Evolutionary conservation across 2,329 filamentous ascomycete genomes (phyloP).

Genomic region (Blastomyces parvus): DNA sequence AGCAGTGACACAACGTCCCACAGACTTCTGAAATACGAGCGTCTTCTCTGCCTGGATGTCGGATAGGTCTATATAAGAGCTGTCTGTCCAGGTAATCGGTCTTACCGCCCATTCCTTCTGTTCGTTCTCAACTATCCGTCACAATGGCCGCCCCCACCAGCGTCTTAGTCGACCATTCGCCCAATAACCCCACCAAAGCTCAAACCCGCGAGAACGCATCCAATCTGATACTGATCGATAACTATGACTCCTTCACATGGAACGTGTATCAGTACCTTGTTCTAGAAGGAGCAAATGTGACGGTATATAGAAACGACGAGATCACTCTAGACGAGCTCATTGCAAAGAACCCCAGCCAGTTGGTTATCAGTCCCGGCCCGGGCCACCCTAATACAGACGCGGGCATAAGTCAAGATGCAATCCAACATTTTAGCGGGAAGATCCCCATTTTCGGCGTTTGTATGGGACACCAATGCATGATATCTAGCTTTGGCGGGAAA

Average conservation of each 20-base stretch:
- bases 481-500: constrained; percentile 81
- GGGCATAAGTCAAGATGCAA: constrained; percentile 85
- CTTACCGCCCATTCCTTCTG: background rate
- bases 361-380: constrained; percentile 90
- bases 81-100: background rate
- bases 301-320: constrained; percentile 86
- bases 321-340: constrained; percentile 77
- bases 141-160: constrained; percentile 19
- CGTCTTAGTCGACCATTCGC: constrained; percentile 68
- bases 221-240: constrained; percentile 93
- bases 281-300: constrained; percentile 86
- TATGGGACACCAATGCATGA: constrained; percentile 99
- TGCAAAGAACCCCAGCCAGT: constrained; percentile 74
- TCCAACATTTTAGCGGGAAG: constrained; percentile 84
- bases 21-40: background rate
- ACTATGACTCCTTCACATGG: constrained; percentile 99
- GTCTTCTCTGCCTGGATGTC: background rate
- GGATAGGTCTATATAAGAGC: background rate
- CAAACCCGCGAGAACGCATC: constrained; percentile 66
- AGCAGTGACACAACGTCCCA: background rate
- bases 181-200: constrained; percentile 63
- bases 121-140: background rate
- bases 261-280: constrained; percentile 98
- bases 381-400: constrained; percentile 88
- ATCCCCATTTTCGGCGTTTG: constrained; percentile 95